Conservation (phyloP, 371 early-diverging fungal species). For the Choanephora cucurbitarum region DNA sequence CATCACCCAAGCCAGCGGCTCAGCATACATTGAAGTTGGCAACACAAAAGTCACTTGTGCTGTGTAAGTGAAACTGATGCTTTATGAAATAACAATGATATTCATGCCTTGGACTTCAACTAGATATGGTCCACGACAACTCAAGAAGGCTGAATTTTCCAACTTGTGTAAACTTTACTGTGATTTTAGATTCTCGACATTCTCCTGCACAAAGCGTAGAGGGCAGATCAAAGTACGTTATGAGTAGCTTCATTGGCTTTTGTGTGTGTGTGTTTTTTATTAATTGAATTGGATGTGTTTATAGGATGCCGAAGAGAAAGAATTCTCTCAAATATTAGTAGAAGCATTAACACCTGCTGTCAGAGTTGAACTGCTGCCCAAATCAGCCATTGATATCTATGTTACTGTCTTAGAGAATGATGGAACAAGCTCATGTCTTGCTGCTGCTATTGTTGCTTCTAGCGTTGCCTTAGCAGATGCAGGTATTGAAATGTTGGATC, state of each 20-base stretch:
- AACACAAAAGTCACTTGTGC: conserved; percentile 88
- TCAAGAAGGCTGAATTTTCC: conserved; percentile 56
- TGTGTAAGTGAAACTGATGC: conserved; percentile 68
- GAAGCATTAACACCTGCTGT: conserved; percentile 90
- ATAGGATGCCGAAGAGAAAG: conserved; percentile 82
- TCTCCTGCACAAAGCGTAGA: conserved; percentile 60
- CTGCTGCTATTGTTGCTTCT: conserved; percentile 87
- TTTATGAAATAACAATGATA: background rate
- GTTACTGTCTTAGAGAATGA: conserved; percentile 88
- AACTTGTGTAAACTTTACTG: conserved; percentile 1
- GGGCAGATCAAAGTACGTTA: conserved; percentile 53
- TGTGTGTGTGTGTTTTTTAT: background rate
- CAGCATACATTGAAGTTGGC: conserved; percentile 87
- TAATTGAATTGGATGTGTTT: background rate
- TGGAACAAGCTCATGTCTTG: conserved; percentile 76
- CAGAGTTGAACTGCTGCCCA: conserved; percentile 83
- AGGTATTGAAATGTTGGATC: conserved; percentile 93
- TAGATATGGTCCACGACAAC: conserved; percentile 79
- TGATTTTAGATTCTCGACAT: conserved; percentile 1
- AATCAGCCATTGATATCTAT: conserved; percentile 86
- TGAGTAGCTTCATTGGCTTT: background rate
- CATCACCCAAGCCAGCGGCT: conserved; percentile 85
- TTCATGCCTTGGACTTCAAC: background rate
- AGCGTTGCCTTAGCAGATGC: conserved; percentile 91
- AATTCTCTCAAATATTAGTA: conserved; percentile 72